These are phyloP conservation scores for Anthracocystis setariae DNA, from an alignment of 1,284 basidiomycete species.

Conservation along the genomic window DNA sequence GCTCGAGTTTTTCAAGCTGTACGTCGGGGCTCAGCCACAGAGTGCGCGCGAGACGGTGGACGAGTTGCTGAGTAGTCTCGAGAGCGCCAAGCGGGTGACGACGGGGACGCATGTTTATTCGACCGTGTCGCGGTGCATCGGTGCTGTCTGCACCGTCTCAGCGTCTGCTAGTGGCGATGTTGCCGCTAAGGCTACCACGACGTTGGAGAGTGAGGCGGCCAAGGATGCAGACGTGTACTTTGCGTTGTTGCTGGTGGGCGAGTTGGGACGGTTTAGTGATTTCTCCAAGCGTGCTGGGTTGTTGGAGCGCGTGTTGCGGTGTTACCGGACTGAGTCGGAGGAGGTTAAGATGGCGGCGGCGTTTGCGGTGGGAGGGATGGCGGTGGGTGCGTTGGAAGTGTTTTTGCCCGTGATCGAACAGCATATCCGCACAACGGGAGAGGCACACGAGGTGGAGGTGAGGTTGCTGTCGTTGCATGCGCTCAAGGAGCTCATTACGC, in stretches of 20 bases:
- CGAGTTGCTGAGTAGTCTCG: conserved; percentile 39
- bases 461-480: conserved; percentile 80
- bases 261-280: conserved; percentile 54
- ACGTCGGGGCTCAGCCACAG: conserved; percentile 79
- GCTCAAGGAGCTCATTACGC: conserved; percentile 93
- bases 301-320: conserved; percentile 48
- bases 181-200: conserved; percentile 25
- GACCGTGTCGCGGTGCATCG: conserved; percentile 57
- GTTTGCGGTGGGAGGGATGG: conserved; percentile 80
- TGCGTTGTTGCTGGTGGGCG: conserved; percentile 55
- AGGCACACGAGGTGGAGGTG: conserved; percentile 67
- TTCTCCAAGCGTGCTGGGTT: conserved; percentile 35
- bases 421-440: conserved; percentile 73
- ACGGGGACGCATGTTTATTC: conserved; percentile 45
- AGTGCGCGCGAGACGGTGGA: conserved; percentile 30
- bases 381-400: conserved; percentile 85
- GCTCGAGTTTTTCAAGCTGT: conserved; percentile 79
- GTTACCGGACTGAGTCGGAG: conserved; percentile 45
- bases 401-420: conserved; percentile 87
- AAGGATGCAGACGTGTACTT: conserved; percentile 55
- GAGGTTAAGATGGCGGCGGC: conserved; percentile 60
- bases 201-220: conserved; percentile 22
- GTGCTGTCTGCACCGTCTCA: conserved; percentile 50
- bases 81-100: conserved; percentile 23
- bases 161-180: conserved; percentile 29